Evolutionary conservation across 306 rosid genomes (phyloP), one percentile per base, ranked within the genome.

Genomic region (Cucumis hystrix): DNA sequence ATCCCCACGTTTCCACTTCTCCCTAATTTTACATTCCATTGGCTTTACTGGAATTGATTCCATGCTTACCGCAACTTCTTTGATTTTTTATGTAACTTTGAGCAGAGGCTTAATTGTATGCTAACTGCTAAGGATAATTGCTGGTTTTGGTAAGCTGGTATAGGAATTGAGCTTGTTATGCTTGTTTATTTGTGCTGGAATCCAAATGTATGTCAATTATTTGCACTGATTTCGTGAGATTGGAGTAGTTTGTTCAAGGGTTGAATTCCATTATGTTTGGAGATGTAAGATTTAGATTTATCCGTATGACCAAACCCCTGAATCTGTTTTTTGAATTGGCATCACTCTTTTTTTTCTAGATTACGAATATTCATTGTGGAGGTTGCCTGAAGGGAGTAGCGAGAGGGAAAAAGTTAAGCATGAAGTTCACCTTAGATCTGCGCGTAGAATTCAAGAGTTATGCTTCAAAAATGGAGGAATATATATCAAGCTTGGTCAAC

Each of bases 401-500:
- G 92, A 90, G 80, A 85, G 88, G 87, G 83, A 78, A 79, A 85
- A 61, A 74, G 75, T 87, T 57, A 95, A 89, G 79, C 97, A 82
- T 60, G 92, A 88, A 86, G 98, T 95, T 79, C 98, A 95, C 83
- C 90, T 88, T 11, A 88, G 98, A 79, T 95, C 98, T 10, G 98
- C 98, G 1, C 87, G 79, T 67, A 95, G 85, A 55, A 93, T 95
- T 83, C 93, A 87, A 85, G 92, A 90, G 10, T 82, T 95, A 28
- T 95, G 97, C 81, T 95, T 95, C 79, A 87, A 79, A 87, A 95
- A 95, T 82, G 98, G 97, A 83, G 98, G 98, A 76, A 61, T 95
- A 84, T 95, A 95, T 76, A 95, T 95, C 80, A 95, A 95, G 87
- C 96, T 95, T 43, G 98, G 98, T 21, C 98, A 95, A 77, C 98